Evolutionary conservation across 192 early-diverging fungal genomes (phyloP), one percentile per base, ranked within the genome.

Genomic region (Gigaspora rosea): DNA sequence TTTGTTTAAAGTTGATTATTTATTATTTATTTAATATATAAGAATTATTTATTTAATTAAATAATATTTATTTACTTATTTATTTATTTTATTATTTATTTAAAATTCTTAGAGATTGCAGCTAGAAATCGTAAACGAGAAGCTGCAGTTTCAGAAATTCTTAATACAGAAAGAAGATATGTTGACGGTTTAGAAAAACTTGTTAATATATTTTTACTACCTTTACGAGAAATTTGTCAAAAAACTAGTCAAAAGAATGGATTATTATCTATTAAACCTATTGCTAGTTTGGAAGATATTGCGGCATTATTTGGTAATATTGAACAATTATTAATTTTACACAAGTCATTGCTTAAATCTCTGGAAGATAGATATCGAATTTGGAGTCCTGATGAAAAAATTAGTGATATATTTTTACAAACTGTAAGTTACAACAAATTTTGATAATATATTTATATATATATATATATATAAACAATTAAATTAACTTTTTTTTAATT

Each of bases 151-250:
- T 87, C 86, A 13, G 95, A 97, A 85, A 89, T 97, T 54, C 78
- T 95, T 35, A 83, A 90, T 64, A 95, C 95, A 1, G 95, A 97
- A 83, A 81, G 87, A 48, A 95, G 93, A 2, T 97, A 97, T 80
- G 94, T 97, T 8, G 86, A 92, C 35, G 90, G 92, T 36, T 80
- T 97, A 62, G 84, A 88, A 71, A 89, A 90, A 47, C 78, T 95
- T 27, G 85, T 94, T 7, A 90, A 90, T 41, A 76, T 80, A 15
- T 85, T 83, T 47, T 46, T 82, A 54, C 76, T 78, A 1, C 85
- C 85, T 8, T 36, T 84, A 89, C 48, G 83, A 83, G 36, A 77
- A 80, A 27, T 79, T 80, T 49, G 80, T 84, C 64, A 80, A 78
- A 50, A 85, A 82, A 8, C 72, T 33, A 61, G 10, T 18, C n/a